Evolutionary conservation across 495 filamentous ascomycete species (phyloP), one percentile per base, ranked within the genome.

Genomic region (Cairneyella variabilis): DNA sequence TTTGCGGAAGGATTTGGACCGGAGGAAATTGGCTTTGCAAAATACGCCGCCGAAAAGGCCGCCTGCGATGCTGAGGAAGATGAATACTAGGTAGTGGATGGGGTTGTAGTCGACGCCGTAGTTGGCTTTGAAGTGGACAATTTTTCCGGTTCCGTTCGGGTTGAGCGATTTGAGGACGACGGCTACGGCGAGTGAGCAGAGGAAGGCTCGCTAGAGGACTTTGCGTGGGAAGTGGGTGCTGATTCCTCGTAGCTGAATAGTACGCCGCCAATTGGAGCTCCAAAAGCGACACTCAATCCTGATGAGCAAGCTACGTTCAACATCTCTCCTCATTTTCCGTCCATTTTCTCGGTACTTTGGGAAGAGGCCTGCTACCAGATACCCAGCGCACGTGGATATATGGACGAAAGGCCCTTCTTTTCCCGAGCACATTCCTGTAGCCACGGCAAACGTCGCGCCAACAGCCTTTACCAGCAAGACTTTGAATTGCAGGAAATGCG

Each of bases 341-440:
- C 71, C 70, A 56, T 82, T 82, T 4, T 78, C 66, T 17, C 68
- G 60, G 51, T 80, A 80, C 51, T 79, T 79, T 0, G 75, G 76
- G 39, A 83, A 78, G 36, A 64, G 49, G 17, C 48, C 69, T 11
- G 71, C 76, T 0, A 83, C 76, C 2, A 80, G 64, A 49, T 80
- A 75, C n/a, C 76, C 77, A 1, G 74, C 74, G 56, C 78, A 79
- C 2, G 76, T 75, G 5, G 74, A 75, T 16, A 83, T 83, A 56
- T 83, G 78, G 1, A 83, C 78, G 51, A 83, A 83, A 1, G 78
- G 79, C 0, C 79, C 78, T 69, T 82, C 78, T 67, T 82, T 83
- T 1, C 79, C 78, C 18, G 82, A 64, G 57, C 75, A 81, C 75
- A 83, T 76, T 10, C 76, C 77, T 12, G 76, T 79, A 1, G 77